Evolutionary conservation across 2,329 filamentous ascomycete species (phyloP), one percentile per base, ranked within the genome.

Genomic region (Colletotrichum gloeosporioides): DNA sequence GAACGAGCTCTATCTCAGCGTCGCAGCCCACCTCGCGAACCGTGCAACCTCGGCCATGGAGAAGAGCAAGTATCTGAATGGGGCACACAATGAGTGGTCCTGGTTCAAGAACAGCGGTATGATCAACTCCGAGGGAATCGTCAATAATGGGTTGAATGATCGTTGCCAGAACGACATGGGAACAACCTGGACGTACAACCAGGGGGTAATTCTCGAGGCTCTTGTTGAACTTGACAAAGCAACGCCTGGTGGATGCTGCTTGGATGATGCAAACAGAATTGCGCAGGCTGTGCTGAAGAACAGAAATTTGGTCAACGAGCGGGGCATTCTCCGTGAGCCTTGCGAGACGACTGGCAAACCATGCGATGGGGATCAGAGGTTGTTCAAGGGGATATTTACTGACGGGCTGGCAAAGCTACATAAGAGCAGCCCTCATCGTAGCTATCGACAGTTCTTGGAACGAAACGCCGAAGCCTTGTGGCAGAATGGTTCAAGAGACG

Each of bases 31-130:
- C 10, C 10, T 53, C 10, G n/a, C 44, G 1, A 53, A 53, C 10
- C 44, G 44, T 2, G 44, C n/a, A 22, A 1, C 0, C 44, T 22
- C 44, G 2, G 12, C 12, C 6, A 12, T 0, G 10, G 44, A 22
- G 1, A 53, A 53, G 44, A 13, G 12, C n/a, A 53, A 53, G 3
- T 53, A 53, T 8, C n/a, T 53, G 6, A 2, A 53, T 2, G 10
- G 12, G n/a, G 10, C 44, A 8, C 44, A 53, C 0, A 25, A 13
- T 3, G 44, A 4, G 2, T 53, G n/a, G 44, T 53, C 44, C 4
- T 53, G 44, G n/a, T 53, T 22, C 44, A 53, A 3, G 0, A 53
- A 22, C n/a, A 53, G 44, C 44, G 6, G 12, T 8, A 53, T 53
- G 44, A 4, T 22, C 12, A 53, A 53, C 2, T 25, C 44, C 3